Conservation (phyloP, 1,284 basidiomycete genomes). For the Serendipita sp. region DNA sequence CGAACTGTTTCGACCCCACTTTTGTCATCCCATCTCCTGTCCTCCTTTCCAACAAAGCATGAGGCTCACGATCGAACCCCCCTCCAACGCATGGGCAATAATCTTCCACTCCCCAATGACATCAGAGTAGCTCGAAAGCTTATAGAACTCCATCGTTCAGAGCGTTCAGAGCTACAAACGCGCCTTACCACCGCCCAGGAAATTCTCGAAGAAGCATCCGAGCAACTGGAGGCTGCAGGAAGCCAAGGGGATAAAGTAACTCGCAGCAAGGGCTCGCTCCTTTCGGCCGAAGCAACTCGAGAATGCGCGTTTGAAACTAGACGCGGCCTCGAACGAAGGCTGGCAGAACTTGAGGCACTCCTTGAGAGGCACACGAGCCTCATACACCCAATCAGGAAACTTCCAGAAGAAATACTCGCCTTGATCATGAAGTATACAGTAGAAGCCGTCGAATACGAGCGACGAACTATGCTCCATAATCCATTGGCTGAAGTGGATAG, state of each 20-base stretch:
- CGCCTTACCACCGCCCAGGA: neutral
- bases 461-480: neutral
- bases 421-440: neutral
- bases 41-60: too few relatives aligned
- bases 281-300: neutral
- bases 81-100: too few relatives aligned
- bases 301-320: neutral
- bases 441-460: neutral
- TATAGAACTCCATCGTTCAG: neutral
- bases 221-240: neutral
- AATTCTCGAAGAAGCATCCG: neutral
- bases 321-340: neutral
- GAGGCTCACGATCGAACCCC: too few relatives aligned
- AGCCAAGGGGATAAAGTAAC: neutral
- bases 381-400: neutral
- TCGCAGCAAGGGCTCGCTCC: neutral
- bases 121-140: neutral
- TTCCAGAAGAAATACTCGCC: neutral
- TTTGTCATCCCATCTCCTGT: too few relatives aligned
- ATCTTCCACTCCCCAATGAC: neutral
- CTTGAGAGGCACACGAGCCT: neutral
- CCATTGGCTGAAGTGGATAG: neutral
- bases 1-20: too few relatives aligned
- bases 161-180: neutral
- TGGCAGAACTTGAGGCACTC: neutral